A percentile compares a stretch with the other conserved stretches of the same genome.
phyloP scores from a whole-genome alignment of 1,284 basidiomycete genomes.

The Wallemia hederae region DNA sequence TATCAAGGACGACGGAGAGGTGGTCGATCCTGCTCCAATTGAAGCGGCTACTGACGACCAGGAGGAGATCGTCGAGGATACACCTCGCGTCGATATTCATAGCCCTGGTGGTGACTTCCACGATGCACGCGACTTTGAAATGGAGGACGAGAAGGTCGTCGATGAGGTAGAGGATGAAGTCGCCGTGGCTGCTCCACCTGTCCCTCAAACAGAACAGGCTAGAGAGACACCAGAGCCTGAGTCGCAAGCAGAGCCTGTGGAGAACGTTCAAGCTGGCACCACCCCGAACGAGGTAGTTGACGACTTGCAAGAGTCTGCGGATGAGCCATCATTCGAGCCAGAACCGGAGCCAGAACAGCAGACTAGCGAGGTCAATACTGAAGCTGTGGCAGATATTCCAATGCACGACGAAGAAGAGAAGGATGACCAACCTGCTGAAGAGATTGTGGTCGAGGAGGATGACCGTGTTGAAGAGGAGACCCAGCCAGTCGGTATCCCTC shows the following conservation, averaged over 20 bases:
- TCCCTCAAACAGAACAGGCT: too few species aligned
- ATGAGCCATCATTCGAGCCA: too few species aligned
- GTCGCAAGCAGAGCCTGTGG: too few species aligned
- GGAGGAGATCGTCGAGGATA: background rate
- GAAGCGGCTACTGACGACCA: background rate
- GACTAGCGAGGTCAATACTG: background rate
- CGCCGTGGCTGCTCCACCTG: too few species aligned
- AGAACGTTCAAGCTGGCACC: too few species aligned
- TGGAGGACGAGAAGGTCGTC: too few species aligned
- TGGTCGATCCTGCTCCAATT: background rate
- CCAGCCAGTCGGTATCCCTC: background rate
- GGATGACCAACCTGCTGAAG: too few species aligned
- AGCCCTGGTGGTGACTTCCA: background rate
- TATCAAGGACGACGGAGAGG: background rate
- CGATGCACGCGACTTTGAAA: background rate
- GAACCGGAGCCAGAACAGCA: too few species aligned
- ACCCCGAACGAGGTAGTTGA: too few species aligned
- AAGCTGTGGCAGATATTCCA: background rate
- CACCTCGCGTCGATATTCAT: background rate
- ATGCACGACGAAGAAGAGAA: background rate
- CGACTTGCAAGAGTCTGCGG: background rate
- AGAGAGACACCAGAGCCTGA: too few species aligned
- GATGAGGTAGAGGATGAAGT: too few species aligned
- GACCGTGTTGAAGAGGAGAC: background rate
- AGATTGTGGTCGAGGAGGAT: background rate